Evolutionary conservation across 1,284 basidiomycete genomes (phyloP).

Genomic region (Meripilus lineatus): DNA sequence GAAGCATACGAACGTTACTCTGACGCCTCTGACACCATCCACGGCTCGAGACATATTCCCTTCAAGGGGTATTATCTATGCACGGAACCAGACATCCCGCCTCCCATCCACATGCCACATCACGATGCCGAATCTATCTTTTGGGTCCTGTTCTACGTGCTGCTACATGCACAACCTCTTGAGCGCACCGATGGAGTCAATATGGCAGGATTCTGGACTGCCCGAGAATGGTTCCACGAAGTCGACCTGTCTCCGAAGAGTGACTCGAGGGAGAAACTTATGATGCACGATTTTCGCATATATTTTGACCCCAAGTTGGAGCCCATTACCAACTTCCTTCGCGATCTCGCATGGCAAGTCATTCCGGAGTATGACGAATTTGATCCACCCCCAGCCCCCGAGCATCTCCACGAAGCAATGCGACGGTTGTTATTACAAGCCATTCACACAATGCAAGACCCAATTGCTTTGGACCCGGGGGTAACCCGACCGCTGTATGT

Average conservation of each 20-base stretch:
- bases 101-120: neutral
- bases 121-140: constrained; percentile 1
- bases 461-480: no score
- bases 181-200: no score
- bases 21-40: neutral
- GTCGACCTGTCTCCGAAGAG: no score
- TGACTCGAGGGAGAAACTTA: no score
- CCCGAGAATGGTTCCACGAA: no score
- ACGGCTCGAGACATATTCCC: no score
- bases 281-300: no score
- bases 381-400: neutral
- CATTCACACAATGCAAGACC: constrained; percentile 5
- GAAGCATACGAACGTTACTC: neutral
- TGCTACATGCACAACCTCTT: no score
- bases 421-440: constrained; percentile 4
- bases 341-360: neutral
- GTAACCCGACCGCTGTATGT: no score
- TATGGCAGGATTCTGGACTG: no score
- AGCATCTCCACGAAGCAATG: constrained; percentile 9
- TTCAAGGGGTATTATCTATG: no score
- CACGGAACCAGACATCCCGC: neutral
- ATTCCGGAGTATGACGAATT: constrained; percentile 4
- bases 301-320: constrained; percentile 4
- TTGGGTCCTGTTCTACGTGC: no score
- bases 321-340: neutral